phyloP scores from a whole-genome alignment of 768 basidiomycete genomes.

The Fistulinella prunicolor region DNA sequence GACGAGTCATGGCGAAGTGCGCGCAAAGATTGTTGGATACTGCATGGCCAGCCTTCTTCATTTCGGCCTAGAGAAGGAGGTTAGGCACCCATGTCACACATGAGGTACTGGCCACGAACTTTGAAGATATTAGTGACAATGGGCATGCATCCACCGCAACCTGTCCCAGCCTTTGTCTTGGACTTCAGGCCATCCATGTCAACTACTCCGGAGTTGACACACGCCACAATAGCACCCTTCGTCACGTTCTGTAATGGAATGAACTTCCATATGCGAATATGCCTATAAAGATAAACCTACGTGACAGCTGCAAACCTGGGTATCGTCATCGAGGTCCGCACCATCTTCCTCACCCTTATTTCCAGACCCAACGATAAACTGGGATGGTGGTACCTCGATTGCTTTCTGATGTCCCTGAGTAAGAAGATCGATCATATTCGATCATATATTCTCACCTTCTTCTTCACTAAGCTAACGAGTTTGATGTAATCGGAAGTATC shows the following conservation, averaged over 20 bases:
- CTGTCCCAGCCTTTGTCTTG: constrained; percentile 68
- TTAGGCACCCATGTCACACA: background rate
- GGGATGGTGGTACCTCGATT: constrained; percentile 59
- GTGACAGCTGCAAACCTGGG: constrained; percentile 72
- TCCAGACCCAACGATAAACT: constrained; percentile 60
- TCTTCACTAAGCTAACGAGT: constrained; percentile 66
- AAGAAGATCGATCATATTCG: background rate
- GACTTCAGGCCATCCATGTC: constrained; percentile 54
- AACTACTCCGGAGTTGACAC: constrained; percentile 48
- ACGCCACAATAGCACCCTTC: constrained; percentile 54
- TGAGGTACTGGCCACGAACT: constrained; percentile 11
- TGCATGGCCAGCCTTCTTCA: constrained; percentile 62
- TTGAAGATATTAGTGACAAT: constrained; percentile 43
- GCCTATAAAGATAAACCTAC: constrained; percentile 22
- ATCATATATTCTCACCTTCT: constrained; percentile 44
- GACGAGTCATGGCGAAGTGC: constrained; percentile 62
- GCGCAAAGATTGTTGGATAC: constrained; percentile 60
- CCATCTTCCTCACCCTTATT: constrained; percentile 55
- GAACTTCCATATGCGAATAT: background rate
- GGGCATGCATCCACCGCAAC: constrained; percentile 74
- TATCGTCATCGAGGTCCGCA: constrained; percentile 66
- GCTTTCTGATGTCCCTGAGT: constrained; percentile 45
- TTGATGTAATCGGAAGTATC: constrained; percentile 67
- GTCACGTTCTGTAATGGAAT: constrained; percentile 48
- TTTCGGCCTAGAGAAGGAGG: constrained; percentile 45